phyloP scores from a whole-genome alignment of 768 basidiomycete species.

The Phlebiopsis gigantea region DNA sequence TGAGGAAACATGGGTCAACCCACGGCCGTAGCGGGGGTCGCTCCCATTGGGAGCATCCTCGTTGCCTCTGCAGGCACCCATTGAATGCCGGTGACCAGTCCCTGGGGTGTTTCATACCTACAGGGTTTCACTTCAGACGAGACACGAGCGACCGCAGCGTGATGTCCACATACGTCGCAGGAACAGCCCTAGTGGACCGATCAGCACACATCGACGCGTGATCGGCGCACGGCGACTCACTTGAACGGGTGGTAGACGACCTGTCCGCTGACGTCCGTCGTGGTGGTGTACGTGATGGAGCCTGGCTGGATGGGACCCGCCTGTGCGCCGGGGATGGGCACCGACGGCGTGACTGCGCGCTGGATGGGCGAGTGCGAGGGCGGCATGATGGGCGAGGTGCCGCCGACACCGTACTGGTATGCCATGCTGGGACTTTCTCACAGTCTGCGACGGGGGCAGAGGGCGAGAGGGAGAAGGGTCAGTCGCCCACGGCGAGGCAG shows the following conservation, averaged over 20 bases:
- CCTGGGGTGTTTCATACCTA: conserved; percentile 70
- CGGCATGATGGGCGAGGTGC: conserved; percentile 15
- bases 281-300: conserved; percentile 70
- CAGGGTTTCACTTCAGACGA: background rate
- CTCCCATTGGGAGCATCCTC: conserved; percentile 51
- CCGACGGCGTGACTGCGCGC: conserved; percentile 9
- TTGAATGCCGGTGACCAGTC: conserved; percentile 59
- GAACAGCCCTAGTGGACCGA: conserved; percentile 12
- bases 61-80: conserved; percentile 70
- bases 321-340: conserved; percentile 28
- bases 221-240: conserved; percentile 33
- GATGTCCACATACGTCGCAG: conserved; percentile 64
- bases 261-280: conserved; percentile 55
- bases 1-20: conserved; percentile 16
- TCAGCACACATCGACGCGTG: background rate
- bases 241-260: conserved; percentile 69
- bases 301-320: conserved; percentile 46
- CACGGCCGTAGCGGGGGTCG: conserved; percentile 54
- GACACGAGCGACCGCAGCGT: too few relatives aligned
- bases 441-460: background rate
- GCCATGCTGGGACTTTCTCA: conserved; percentile 1
- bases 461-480: conserved; percentile 6
- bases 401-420: conserved; percentile 13
- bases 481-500: background rate
- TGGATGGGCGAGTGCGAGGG: conserved; percentile 9